These are phyloP conservation scores for Ustilago esculenta DNA, from an alignment of 1,284 basidiomycete genomes.

Conservation along the genomic window DNA sequence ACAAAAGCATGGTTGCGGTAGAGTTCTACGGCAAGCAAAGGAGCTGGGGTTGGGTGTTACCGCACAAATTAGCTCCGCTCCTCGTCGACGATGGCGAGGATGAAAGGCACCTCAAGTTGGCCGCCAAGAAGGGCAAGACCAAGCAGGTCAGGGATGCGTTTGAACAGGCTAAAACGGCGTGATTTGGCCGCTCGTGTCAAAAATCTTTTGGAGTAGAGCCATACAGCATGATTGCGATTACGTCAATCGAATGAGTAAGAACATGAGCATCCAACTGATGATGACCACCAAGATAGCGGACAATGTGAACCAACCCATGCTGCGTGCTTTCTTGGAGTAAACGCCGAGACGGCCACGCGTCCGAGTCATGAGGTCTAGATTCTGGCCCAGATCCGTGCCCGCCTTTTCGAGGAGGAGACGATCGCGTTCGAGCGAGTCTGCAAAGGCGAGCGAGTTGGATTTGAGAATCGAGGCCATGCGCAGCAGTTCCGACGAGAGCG, in stretches of 20 bases:
- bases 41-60: constrained; percentile 22
- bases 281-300: constrained; percentile 55
- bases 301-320: constrained; percentile 66
- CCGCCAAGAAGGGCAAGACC: constrained; percentile 10
- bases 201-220: too few species aligned
- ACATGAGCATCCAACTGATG: constrained; percentile 63
- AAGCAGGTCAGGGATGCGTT: constrained; percentile 29
- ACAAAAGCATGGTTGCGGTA: constrained; percentile 12
- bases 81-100: constrained; percentile 14
- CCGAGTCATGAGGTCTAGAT: constrained; percentile 64
- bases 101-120: constrained; percentile 23
- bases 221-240: constrained; percentile 4
- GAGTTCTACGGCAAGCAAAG: constrained; percentile 23
- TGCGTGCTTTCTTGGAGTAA: constrained; percentile 59
- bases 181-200: too few species aligned
- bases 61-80: constrained; percentile 7
- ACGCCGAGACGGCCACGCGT: constrained; percentile 62
- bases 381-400: constrained; percentile 47
- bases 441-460: constrained; percentile 60
- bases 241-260: constrained; percentile 63
- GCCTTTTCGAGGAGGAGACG: constrained; percentile 60
- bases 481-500: constrained; percentile 62
- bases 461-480: constrained; percentile 63
- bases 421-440: constrained; percentile 63
- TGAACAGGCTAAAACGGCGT: constrained; percentile 21